A percentile compares a stretch with the other conserved stretches of the same genome.
These are phyloP conservation scores for Carpediemonas membranifera DNA, from an alignment of 78 protist genomes.

Conservation along the genomic window DNA sequence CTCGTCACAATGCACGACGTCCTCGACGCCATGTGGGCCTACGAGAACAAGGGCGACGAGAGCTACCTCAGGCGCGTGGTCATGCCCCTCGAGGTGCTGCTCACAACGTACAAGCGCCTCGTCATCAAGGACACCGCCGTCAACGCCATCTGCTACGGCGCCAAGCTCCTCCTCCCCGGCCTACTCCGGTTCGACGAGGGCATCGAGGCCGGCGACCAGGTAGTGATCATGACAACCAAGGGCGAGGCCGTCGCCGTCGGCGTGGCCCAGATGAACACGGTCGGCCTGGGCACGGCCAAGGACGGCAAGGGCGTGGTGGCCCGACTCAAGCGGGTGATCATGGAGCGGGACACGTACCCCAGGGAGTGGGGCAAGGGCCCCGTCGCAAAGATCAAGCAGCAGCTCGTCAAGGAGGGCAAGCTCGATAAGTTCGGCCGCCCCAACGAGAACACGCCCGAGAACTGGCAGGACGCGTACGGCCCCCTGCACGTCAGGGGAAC, in stretches of 20 bases:
- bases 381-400: conserved; percentile 75
- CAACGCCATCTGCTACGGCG: conserved; percentile 99
- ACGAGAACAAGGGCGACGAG: conserved; percentile 72
- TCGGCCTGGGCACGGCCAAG: conserved; percentile 78
- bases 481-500: background rate
- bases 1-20: conserved; percentile 96
- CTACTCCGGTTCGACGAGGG: conserved; percentile 79
- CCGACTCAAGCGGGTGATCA: conserved; percentile 96
- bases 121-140: conserved; percentile 95
- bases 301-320: conserved; percentile 96
- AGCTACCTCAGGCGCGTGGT: conserved; percentile 85
- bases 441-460: conserved; percentile 86
- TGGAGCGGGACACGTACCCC: conserved; percentile 99
- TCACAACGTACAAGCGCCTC: conserved; percentile 77
- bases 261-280: conserved; percentile 93
- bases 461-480: conserved; percentile 56
- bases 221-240: conserved; percentile 95
- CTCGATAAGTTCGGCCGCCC: conserved; percentile 91
- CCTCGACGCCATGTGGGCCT: conserved; percentile 89
- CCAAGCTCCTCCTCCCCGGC: conserved; percentile 94
- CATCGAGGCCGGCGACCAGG: conserved; percentile 84
- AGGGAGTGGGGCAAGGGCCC: conserved; percentile 96
- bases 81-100: conserved; percentile 87
- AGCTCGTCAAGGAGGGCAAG: conserved; percentile 78
- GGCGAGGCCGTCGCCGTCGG: conserved; percentile 83